Base-by-base conservation (phyloP, 2,329 filamentous ascomycete species). In the Grosmannia penicillata region DNA sequence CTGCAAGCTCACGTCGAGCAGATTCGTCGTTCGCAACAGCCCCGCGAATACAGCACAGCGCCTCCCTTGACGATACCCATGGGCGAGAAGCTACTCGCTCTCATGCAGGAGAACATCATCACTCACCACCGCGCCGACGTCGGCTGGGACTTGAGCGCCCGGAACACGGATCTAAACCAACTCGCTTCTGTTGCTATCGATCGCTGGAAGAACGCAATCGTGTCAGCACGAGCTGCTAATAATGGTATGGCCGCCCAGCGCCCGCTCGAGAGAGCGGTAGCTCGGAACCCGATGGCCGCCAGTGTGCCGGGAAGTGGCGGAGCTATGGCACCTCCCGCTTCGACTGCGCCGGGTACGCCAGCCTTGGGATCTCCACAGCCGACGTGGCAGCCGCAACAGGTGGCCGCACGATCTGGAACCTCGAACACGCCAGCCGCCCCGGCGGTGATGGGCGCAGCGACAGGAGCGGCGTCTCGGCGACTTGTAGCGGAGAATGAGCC, bases 131-230 rank as follows among this genome's bases (percentile, higher is more conserved):
- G 53, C 8, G 53, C 53, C 22, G 49, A 49, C 4, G 50, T 72
- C 2, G 72, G 70, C 0, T 55, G 70, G 32, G 60, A 58, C 29
- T 37, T 69, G 2, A 60, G 69, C 25, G 70, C 76, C 47, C 59
- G 63, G 1, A 63, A 71, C 37, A 45, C 64, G 6, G 72, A 75
- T 43, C 51, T 77, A 1, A 60, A 60, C 42, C 62, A 63, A 0
- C 50, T 72, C 27, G 63, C 76, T 6, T 56, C 67, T 7, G 58
- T 60, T n/a, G 66, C 66, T 3, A 75, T 79, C 41, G 66, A 70
- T 31, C 62, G 72, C 23, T 79, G 75, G 75, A 78, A 75, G 54
- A 61, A 57, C 5, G 70, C 78, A 14, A 68, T 78, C 11, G 57
- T 63, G n/a, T 64, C 69, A 6, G 59, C 64, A 3, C 61, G 70